A percentile compares a stretch with the other conserved stretches of the same genome.
phyloP scores from a whole-genome alignment of 345 rosid genomes.

The Aurinia saxatilis region DNA sequence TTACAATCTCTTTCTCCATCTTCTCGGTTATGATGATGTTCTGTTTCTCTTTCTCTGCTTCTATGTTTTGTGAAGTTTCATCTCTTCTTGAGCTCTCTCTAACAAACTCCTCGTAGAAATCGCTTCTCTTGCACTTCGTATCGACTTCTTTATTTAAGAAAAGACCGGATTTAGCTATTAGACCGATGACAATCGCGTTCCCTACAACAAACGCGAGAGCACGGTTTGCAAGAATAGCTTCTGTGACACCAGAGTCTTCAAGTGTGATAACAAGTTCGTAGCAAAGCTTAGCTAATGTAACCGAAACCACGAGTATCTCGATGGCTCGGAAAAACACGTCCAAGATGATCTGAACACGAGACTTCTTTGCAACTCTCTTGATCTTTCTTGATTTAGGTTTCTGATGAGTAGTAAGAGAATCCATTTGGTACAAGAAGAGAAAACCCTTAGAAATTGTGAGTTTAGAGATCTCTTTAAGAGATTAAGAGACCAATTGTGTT shows the following conservation, averaged over 20 bases:
- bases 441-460: not conserved
- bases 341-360: constrained; percentile 38
- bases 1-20: not conserved
- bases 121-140: constrained; percentile 21
- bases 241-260: constrained; percentile 46
- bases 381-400: constrained; percentile 45
- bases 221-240: constrained; percentile 44
- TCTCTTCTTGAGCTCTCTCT: constrained; percentile 36
- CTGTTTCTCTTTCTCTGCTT: not conserved
- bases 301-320: constrained; percentile 43
- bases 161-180: constrained; percentile 55
- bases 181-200: constrained; percentile 62
- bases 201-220: constrained; percentile 62
- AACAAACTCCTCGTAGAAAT: constrained; percentile 42
- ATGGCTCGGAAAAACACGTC: constrained; percentile 39
- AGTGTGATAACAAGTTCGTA: constrained; percentile 43
- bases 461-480: constrained; percentile 4
- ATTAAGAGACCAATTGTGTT: not conserved
- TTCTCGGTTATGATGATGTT: not conserved
- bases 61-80: not conserved
- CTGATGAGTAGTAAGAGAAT: constrained; percentile 33
- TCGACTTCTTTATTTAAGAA: constrained; percentile 30
- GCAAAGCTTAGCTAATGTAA: constrained; percentile 46
- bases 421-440: constrained; percentile 37
- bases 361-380: constrained; percentile 38